phyloP scores from a whole-genome alignment of 148 eudicot genomes.

The Tetragonia tetragonoides region DNA sequence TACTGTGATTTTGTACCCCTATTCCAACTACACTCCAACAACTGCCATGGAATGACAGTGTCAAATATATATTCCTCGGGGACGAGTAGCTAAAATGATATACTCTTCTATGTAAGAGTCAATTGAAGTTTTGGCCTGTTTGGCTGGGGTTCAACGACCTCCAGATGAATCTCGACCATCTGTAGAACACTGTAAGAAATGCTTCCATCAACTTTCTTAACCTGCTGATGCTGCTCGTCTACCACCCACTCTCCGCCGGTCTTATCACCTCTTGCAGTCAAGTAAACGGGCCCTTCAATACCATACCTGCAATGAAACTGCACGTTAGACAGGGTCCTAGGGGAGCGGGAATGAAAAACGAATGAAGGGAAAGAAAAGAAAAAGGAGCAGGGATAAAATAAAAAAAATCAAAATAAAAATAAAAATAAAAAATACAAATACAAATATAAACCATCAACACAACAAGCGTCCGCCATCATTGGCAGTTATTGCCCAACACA shows the following conservation, averaged over 20 bases:
- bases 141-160: conserved; percentile 94
- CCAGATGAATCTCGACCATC: conserved; percentile 74
- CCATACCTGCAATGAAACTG: conserved; percentile 56
- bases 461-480: too few relatives aligned
- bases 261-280: conserved; percentile 56
- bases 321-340: background rate
- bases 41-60: background rate
- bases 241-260: conserved; percentile 79
- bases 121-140: conserved; percentile 89
- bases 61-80: background rate
- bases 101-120: conserved; percentile 48
- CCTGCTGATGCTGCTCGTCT: conserved; percentile 83
- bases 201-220: conserved; percentile 63
- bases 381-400: too few relatives aligned
- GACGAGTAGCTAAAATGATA: background rate
- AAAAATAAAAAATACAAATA: too few relatives aligned
- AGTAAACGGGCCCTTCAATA: conserved; percentile 88
- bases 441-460: too few relatives aligned
- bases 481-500: too few relatives aligned
- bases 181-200: conserved; percentile 69
- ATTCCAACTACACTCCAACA: too few relatives aligned
- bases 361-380: too few relatives aligned
- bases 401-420: too few relatives aligned
- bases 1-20: background rate
- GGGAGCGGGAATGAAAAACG: background rate